Evolutionary conservation across 2,329 filamentous ascomycete genomes (phyloP).

Genomic region (Penicillium palitans): DNA sequence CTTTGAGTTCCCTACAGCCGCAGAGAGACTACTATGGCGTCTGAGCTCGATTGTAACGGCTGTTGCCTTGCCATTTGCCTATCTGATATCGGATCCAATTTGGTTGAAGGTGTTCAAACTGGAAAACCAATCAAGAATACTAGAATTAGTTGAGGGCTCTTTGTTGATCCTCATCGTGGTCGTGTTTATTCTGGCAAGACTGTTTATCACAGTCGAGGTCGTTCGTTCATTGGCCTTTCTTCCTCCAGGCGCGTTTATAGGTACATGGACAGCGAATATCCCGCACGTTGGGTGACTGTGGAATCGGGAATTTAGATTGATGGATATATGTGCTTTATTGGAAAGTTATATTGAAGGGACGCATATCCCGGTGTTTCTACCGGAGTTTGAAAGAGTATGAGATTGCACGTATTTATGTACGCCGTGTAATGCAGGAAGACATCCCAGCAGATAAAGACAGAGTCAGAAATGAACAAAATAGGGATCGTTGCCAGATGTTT

Average conservation of each 20-base stretch:
- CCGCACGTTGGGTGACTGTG: background rate
- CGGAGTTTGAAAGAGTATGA: background rate
- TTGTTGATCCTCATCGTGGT: background rate
- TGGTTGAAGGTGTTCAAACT: background rate
- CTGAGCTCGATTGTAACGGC: background rate
- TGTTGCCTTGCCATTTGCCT: background rate
- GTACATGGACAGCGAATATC: background rate
- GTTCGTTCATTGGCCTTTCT: background rate
- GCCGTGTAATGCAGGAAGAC: constrained; percentile 26
- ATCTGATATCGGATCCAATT: background rate
- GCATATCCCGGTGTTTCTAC: background rate
- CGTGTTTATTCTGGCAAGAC: background rate
- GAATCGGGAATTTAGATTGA: background rate
- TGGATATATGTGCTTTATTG: background rate
- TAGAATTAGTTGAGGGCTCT: background rate
- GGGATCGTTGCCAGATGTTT: constrained; percentile 15
- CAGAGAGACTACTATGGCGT: background rate
- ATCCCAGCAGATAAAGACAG: constrained; percentile 15
- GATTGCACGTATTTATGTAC: constrained; percentile 22
- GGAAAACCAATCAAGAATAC: background rate
- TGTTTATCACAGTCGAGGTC: background rate
- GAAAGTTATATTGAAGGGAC: background rate
- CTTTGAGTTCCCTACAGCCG: background rate
- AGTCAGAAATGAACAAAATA: constrained; percentile 8
- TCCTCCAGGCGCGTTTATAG: background rate